These are phyloP conservation scores for Moricandia moricandioides DNA, from an alignment of 345 rosid species.

Conservation along the genomic window DNA sequence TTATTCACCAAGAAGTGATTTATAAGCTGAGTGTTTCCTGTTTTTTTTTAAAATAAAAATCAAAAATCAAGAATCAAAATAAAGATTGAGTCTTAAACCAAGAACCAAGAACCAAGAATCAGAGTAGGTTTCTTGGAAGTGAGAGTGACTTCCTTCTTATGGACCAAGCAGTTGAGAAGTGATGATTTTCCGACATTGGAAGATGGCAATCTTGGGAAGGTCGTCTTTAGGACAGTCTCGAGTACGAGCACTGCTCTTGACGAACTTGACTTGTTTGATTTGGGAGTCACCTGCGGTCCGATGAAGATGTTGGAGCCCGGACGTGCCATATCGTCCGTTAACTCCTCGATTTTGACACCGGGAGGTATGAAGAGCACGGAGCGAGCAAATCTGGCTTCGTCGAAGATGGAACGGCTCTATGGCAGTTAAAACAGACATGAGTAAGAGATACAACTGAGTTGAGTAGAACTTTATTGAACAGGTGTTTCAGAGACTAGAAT, in stretches of 20 bases:
- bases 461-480: too few species aligned
- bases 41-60: too few species aligned
- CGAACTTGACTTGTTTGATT: conserved; percentile 82
- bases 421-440: too few species aligned
- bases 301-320: conserved; percentile 85
- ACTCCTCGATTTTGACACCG: conserved; percentile 66
- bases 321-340: conserved; percentile 64
- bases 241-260: conserved; percentile 80
- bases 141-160: conserved; percentile 85
- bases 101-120: not conserved
- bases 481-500: too few species aligned
- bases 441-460: too few species aligned
- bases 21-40: too few species aligned
- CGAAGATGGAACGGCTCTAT: conserved; percentile 42
- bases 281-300: conserved; percentile 52
- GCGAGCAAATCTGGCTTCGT: conserved; percentile 38
- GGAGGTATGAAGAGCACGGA: conserved; percentile 69
- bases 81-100: too few species aligned
- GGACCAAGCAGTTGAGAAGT: conserved; percentile 77
- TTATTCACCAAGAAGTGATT: not conserved
- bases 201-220: conserved; percentile 78
- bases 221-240: conserved; percentile 86
- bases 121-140: conserved; percentile 94
- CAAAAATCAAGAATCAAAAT: too few species aligned
- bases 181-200: conserved; percentile 98